Evolutionary conservation across 2,329 filamentous ascomycete genomes (phyloP), one percentile per base, ranked within the genome.

Genomic region (Apiospora sp.): DNA sequence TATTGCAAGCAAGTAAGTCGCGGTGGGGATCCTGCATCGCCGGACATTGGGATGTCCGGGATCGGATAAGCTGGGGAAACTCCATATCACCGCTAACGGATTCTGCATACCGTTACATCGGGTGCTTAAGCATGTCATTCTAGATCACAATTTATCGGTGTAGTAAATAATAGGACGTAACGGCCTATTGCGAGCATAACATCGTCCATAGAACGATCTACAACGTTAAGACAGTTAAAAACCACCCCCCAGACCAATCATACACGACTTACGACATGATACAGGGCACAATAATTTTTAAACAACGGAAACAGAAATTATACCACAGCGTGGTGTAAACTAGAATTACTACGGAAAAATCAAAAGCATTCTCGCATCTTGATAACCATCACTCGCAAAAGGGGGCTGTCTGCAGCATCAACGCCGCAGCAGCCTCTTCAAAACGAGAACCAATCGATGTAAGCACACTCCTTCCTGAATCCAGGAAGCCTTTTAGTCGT

Each of bases 331-430:
- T 64, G 58, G 58, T 41, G 34, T 41, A 22, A 41, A 64, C 34
- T 64, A n/a, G 58, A n/a, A 64, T 64, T 64, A 64, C 58, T 64
- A 64, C 58, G 58, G 58, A 41, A 64, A 64, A 41, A 41, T 37
- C 58, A 64, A 41, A 41, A 41, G 30, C 58, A 41, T 41, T 64
- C 34, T n/a, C 10, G 34, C 58, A 22, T 64, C 58, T 19, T 41
- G 22, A 41, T 41, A n/a, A 22, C 12, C 58, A 19, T 37, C 34
- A 41, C 34, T 64, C 4, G 34, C 34, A n/a, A 64, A 61, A 41
- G 34, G 7, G 10, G 4, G 12, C 10, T 14, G 22, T 4, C 13
- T 22, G 58, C 34, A 64, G 6, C 58, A 24, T 10, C 22, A 3
- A n/a, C 22, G 14, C 54, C 30, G 34, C 22, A 14, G 0, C 10